Evolutionary conservation across 305 asterid genomes (phyloP).

Genomic region (Ruellia speciosa): DNA sequence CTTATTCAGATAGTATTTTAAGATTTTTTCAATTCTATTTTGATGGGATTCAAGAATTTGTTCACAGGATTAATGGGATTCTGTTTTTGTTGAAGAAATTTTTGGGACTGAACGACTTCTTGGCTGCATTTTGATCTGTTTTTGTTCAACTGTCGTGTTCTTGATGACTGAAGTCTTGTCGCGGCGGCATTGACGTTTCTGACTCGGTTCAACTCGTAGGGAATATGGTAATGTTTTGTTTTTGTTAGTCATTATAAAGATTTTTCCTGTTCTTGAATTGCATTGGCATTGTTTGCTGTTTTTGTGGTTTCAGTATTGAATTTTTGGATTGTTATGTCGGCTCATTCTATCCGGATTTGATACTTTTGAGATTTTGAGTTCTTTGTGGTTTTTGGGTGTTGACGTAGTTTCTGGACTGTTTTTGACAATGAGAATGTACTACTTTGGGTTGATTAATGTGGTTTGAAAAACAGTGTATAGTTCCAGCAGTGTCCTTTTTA

Average conservation of each 20-base stretch:
- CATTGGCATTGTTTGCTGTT: neutral
- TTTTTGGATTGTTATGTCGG: neutral
- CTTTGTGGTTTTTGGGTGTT: too few species aligned
- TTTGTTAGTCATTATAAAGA: too few species aligned
- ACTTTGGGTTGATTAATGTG: neutral
- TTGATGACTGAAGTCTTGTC: neutral
- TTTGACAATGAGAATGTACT: neutral
- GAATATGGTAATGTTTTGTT: neutral
- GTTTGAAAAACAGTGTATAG: neutral
- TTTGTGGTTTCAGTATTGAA: neutral
- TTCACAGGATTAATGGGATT: neutral
- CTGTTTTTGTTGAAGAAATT: too few species aligned
- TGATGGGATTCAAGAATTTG: neutral
- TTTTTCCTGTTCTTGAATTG: too few species aligned
- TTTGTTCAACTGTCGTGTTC: neutral
- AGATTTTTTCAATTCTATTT: too few species aligned
- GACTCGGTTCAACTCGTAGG: neutral
- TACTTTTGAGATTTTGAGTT: too few species aligned
- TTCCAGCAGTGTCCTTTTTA: neutral
- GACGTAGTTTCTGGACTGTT: too few species aligned
- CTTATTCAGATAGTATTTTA: too few species aligned
- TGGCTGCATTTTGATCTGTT: neutral
- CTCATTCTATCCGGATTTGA: too few species aligned
- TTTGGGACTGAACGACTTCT: neutral
- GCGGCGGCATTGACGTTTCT: neutral